Base-by-base conservation (phyloP, 2,329 filamentous ascomycete species). In the Phaeosphaeria sp. region DNA sequence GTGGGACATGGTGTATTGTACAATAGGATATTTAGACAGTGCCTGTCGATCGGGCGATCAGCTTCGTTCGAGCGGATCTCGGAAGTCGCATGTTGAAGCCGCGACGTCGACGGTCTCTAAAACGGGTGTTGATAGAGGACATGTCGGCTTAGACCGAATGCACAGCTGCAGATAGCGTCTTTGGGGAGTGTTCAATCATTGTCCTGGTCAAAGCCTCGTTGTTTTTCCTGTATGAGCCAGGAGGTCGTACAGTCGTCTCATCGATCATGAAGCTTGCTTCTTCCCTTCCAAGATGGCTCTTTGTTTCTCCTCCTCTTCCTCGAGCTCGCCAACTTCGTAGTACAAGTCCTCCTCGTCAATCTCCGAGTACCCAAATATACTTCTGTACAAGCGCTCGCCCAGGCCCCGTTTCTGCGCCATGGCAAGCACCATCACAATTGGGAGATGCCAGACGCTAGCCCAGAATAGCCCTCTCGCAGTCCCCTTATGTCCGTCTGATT, bases 361-460 rank as follows among this genome's bases (percentile, higher is more conserved):
- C 13, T 71, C 71, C 1, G 64, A 51, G 43, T 71, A 74, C 6
- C 74, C 74, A 46, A 77, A 68, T 3, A 76, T 25, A 43, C 68
- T 69, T 42, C 69, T 61, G 39, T 68, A 76, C 5, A 77, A 46
- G 18, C 73, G 64, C 55, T 76, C 73, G 6, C 64, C 69, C n/a
- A 77, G 52, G 1, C 93, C 94, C 80, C 93, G 96, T 85, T 99
- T 99, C 78, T 96, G 92, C 54, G 90, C 86, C 77, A 98, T 89
- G 2, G 93, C 94, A 59, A 97, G 81, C 47, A 97, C 92, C 83
- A 99, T 87, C 43, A 98, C 85, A 23, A 90, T 90, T 0, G 95
- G 95, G 48, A 99, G 77, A 79, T 97, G 93, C 95, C 94, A 98
- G 10, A 99, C 92, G 75, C 92, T 97, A 1, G 95, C 93, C 95